Base-by-base conservation (phyloP, 2,329 filamentous ascomycete genomes). In the Scedosporium apiospermum region DNA sequence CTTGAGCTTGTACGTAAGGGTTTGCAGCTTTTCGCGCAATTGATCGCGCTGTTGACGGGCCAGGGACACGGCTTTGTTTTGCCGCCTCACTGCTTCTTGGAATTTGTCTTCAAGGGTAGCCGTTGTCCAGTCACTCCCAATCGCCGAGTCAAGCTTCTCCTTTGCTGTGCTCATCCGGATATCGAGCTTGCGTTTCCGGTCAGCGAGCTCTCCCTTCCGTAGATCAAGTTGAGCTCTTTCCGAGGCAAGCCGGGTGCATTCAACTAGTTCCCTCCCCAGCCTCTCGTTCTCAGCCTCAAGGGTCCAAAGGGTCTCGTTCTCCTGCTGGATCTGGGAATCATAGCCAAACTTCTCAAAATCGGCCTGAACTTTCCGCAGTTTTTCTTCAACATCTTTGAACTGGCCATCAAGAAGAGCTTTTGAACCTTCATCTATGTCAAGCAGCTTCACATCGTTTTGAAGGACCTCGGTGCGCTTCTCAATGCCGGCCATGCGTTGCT, bases 161-260 rank as follows among this genome's bases (percentile, higher is more conserved):
- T 82, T 83, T 78, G 96, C 91, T 0, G 91, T 91, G 58, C 80
- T 85, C 65, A 80, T 84, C 77, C 97, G 85, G 0, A 90, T 95
- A 7, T 92, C 83, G 2, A 98, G 78, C 65, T 89, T 89, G 41
- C 85, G 83, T 71, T 89, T 84, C 62, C 88, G 85, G 66, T 91
- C 88, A 65, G 85, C 84, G 30, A 91, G 75, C 69, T 96, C 90
- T 68, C 92, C 93, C 69, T 89, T 92, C 41, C 93, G 82, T 67
- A 90, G 87, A 63, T 96, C 90, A 10, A 99, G 81, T 68, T 90
- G 88, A 12, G 93, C 95, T 44, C 92, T 83, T 65, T 96, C 92
- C 3, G 88, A 86, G 5, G 92, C 91, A 63, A 90, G 83, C 63
- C 88, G 87, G 2, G 90, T 96, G 64, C 88, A 91, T 68, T 96